Conservation (phyloP, 2,329 filamentous ascomycete genomes). For the Xylariaceae sp. region DNA sequence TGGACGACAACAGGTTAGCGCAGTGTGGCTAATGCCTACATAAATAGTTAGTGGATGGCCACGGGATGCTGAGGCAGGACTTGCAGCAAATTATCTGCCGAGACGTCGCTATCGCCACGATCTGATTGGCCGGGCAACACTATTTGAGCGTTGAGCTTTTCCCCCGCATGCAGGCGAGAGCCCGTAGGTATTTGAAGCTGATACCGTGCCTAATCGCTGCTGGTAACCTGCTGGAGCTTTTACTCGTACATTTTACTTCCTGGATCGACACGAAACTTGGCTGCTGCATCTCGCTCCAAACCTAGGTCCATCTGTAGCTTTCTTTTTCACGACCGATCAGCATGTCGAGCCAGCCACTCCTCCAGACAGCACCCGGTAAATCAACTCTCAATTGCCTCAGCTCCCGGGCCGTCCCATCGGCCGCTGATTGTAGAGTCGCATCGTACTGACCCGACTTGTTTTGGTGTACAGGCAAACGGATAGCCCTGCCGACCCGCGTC, state of each 20-base stretch:
- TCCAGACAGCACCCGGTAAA: conserved; percentile 85
- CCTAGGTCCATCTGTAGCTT: not conserved
- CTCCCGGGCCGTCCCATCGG: not conserved
- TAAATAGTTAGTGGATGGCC: not conserved
- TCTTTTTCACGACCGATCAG: conserved; percentile 1
- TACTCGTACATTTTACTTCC: not conserved
- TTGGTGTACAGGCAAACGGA: conserved; percentile 75
- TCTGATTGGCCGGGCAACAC: not conserved
- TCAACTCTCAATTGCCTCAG: conserved; percentile 8
- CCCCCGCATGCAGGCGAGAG: not conserved
- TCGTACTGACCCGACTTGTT: conserved; percentile 1
- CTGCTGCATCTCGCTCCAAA: not conserved
- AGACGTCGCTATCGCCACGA: not conserved
- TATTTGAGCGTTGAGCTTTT: not conserved
- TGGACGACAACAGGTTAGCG: not conserved
- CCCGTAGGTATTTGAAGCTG: not conserved
- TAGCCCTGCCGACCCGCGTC: conserved; percentile 93
- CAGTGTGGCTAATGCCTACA: not conserved
- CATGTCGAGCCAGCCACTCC: conserved; percentile 95
- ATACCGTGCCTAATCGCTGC: not conserved
- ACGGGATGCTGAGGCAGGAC: not conserved
- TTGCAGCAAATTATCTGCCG: not conserved
- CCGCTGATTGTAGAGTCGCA: not conserved
- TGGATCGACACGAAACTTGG: not conserved
- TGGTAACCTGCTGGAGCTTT: not conserved